Evolutionary conservation across 1,284 basidiomycete species (phyloP).

Genomic region (Rhodotorula sp.): DNA sequence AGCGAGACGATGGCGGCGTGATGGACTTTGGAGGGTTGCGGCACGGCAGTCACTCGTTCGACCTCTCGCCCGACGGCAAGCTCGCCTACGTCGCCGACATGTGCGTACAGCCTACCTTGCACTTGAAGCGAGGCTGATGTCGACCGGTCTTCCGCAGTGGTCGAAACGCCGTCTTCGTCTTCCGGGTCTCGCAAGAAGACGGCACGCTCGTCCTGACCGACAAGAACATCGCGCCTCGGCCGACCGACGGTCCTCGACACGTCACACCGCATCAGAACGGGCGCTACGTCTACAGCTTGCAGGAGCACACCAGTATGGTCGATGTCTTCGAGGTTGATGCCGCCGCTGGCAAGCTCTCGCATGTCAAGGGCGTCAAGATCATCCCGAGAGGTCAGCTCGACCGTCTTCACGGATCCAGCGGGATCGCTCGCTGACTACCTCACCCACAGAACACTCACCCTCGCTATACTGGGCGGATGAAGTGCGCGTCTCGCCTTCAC

Average conservation of each 20-base stretch:
- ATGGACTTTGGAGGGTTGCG: constrained; percentile 49
- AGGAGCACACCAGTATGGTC: constrained; percentile 48
- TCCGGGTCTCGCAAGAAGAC: constrained; percentile 45
- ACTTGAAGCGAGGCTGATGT: background rate
- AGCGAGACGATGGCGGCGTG: constrained; percentile 22
- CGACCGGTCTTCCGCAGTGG: constrained; percentile 44
- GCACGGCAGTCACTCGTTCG: constrained; percentile 47
- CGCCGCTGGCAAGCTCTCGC: constrained; percentile 38
- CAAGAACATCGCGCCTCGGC: constrained; percentile 49
- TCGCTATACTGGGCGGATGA: constrained; percentile 44
- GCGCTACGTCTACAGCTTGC: constrained; percentile 50
- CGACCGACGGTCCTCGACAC: constrained; percentile 51
- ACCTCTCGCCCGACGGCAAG: constrained; percentile 47
- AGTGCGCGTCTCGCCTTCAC: constrained; percentile 48
- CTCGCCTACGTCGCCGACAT: constrained; percentile 49
- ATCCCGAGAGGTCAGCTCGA: constrained; percentile 45
- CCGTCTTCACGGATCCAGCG: too few species aligned
- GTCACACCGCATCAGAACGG: constrained; percentile 51
- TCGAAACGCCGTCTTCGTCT: constrained; percentile 51
- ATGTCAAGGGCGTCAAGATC: constrained; percentile 46
- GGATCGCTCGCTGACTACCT: background rate
- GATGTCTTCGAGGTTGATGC: constrained; percentile 44
- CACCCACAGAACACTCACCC: constrained; percentile 11
- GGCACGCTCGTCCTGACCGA: constrained; percentile 45
- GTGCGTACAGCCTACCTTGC: constrained; percentile 32